Evolutionary conservation across 805 yeast species (phyloP).

Genomic region (Danielozyma ontarioensis): DNA sequence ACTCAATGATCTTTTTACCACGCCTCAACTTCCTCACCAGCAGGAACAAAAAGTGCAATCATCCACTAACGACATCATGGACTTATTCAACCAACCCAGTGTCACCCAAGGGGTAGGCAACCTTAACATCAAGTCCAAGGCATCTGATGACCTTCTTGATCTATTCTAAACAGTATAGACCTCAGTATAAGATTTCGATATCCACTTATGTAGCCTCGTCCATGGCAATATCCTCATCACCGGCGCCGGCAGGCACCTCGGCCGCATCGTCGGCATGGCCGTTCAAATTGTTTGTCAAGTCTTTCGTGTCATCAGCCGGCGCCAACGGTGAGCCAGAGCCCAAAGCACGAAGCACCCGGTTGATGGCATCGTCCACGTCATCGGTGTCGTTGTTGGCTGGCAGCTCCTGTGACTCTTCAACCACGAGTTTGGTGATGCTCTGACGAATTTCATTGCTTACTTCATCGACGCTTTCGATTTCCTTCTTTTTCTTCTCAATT

Average conservation of each 20-base stretch:
- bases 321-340: too few species aligned
- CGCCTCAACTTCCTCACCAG: slow-evolving; percentile 22
- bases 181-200: slow-evolving; percentile 1
- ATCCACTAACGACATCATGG: slow-evolving; percentile 41
- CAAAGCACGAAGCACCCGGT: too few species aligned
- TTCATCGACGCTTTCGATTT: slow-evolving; percentile 42
- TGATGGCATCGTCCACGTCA: too few species aligned
- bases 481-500: slow-evolving; percentile 55
- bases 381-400: too few species aligned
- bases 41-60: slow-evolving; percentile 8
- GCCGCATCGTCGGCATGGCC: too few species aligned
- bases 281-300: too few species aligned
- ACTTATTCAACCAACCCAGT: slow-evolving; percentile 30
- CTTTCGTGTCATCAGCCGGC: too few species aligned
- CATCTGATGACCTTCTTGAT: slow-evolving; percentile 33
- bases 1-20: slow-evolving; percentile 63
- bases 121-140: slow-evolving; percentile 3
- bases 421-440: too few species aligned
- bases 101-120: slow-evolving; percentile 2
- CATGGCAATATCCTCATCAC: slow-evolving; percentile 2
- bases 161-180: slow-evolving; percentile 17
- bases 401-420: too few species aligned
- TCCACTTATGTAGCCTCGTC: neutral
- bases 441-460: slow-evolving; percentile 36
- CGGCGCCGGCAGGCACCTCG: too few species aligned